Conservation (phyloP, 768 basidiomycete genomes). For the Amanita fuliginea region DNA sequence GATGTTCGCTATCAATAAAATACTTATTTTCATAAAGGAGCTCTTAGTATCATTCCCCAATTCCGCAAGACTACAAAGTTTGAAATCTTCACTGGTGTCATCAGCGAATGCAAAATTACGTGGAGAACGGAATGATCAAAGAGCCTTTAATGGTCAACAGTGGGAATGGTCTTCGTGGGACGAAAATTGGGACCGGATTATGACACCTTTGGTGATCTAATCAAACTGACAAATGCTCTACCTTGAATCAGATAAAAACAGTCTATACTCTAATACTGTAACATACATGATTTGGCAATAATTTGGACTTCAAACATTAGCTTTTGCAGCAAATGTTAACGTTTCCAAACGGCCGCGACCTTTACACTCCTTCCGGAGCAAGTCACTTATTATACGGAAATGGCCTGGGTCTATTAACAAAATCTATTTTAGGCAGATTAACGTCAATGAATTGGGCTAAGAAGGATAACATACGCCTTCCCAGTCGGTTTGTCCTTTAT, state of each 20-base stretch:
- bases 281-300: not conserved
- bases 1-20: constrained; percentile 2
- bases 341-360: constrained; percentile 84
- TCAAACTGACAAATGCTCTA: not conserved
- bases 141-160: constrained; percentile 9
- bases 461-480: constrained; percentile 54
- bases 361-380: constrained; percentile 87
- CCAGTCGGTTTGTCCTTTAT: constrained; percentile 68
- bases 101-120: constrained; percentile 10
- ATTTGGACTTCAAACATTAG: constrained; percentile 13
- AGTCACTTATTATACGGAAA: constrained; percentile 81
- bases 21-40: constrained; percentile 22
- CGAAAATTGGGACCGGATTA: constrained; percentile 68
- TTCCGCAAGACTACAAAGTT: constrained; percentile 33
- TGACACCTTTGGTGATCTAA: constrained; percentile 42
- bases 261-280: not conserved
- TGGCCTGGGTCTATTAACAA: constrained; percentile 90
- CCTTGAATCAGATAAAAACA: not conserved
- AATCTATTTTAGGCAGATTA: constrained; percentile 35
- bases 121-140: constrained; percentile 6
- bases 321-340: constrained; percentile 57
- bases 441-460: not conserved
- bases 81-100: constrained; percentile 39
- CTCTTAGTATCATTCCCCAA: constrained; percentile 53
- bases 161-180: constrained; percentile 73